phyloP scores from a whole-genome alignment of 2,329 filamentous ascomycete species.

The Didymella exigua region DNA sequence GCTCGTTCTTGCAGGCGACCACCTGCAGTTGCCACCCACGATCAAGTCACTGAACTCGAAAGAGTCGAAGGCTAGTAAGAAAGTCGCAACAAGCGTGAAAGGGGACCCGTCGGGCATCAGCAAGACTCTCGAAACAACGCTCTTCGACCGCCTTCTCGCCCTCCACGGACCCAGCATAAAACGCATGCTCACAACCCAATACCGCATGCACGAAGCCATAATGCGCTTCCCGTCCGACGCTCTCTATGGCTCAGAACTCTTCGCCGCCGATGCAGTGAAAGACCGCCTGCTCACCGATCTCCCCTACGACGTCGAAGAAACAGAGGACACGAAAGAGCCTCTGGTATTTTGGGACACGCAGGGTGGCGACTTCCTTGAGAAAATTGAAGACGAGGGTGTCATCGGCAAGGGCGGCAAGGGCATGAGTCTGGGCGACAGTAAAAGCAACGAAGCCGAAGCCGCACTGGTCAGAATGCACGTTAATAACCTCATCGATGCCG shows the following conservation, averaged over 20 bases:
- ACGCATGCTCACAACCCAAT: conserved; percentile 94
- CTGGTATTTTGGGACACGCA: conserved; percentile 96
- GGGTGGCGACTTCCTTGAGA: conserved; percentile 88
- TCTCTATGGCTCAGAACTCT: conserved; percentile 80
- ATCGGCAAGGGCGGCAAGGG: conserved; percentile 54
- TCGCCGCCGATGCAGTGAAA: conserved; percentile 81
- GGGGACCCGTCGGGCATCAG: conserved; percentile 44
- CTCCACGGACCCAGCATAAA: conserved; percentile 86
- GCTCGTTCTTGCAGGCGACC: conserved; percentile 89
- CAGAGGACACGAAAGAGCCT: conserved; percentile 85
- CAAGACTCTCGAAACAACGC: conserved; percentile 79
- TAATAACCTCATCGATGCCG: conserved; percentile 73
- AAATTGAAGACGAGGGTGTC: conserved; percentile 72
- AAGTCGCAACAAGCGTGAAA: conserved; percentile 36
- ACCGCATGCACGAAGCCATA: conserved; percentile 95
- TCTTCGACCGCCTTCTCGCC: conserved; percentile 86
- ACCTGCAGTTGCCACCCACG: conserved; percentile 90
- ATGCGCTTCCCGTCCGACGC: conserved; percentile 93
- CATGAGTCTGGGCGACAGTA: conserved; percentile 71
- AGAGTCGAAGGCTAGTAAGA: conserved; percentile 40
- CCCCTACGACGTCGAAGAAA: conserved; percentile 76
- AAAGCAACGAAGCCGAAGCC: conserved; percentile 91
- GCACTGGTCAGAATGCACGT: conserved; percentile 81
- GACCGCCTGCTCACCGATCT: conserved; percentile 75
- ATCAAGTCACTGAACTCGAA: conserved; percentile 75